These are phyloP conservation scores for Striga asiatica DNA, from an alignment of 257 asterid genomes.

Conservation along the genomic window DNA sequence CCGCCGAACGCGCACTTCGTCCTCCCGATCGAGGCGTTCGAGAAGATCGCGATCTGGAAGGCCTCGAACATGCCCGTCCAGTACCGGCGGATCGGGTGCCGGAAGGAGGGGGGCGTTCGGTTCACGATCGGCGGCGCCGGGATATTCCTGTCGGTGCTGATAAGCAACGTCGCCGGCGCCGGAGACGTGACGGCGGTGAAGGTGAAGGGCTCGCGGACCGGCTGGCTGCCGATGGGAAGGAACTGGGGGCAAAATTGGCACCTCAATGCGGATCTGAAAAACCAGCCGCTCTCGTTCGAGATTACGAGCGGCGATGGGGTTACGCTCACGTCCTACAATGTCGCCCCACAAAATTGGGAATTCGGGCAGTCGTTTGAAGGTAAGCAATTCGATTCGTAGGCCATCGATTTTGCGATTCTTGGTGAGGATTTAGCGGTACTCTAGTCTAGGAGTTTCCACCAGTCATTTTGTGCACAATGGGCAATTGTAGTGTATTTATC, in stretches of 20 bases:
- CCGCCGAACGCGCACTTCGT: constrained; percentile 92
- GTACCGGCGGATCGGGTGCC: constrained; percentile 58
- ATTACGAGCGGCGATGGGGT: constrained; percentile 46
- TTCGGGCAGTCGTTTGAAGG: constrained; percentile 59
- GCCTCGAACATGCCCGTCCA: constrained; percentile 85
- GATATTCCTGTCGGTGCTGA: constrained; percentile 45
- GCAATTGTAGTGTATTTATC: neutral
- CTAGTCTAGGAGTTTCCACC: neutral
- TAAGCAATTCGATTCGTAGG: constrained; percentile 39
- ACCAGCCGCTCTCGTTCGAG: constrained; percentile 56
- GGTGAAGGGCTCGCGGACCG: constrained; percentile 53
- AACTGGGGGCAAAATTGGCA: constrained; percentile 79
- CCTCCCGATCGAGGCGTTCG: constrained; percentile 79
- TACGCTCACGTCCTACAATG: constrained; percentile 30
- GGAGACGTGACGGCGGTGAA: constrained; percentile 60
- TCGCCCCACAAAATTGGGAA: constrained; percentile 51
- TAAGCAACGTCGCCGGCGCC: constrained; percentile 47
- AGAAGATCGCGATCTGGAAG: constrained; percentile 93
- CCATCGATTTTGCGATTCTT: neutral
- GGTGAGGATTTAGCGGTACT: neutral
- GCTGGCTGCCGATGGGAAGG: constrained; percentile 70
- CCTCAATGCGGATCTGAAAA: constrained; percentile 39
- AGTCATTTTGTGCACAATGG: neutral
- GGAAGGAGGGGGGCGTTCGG: constrained; percentile 59
- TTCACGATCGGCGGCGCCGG: constrained; percentile 45